Conservation (phyloP, 2,329 filamentous ascomycete genomes). For the Neonectria hederae region DNA sequence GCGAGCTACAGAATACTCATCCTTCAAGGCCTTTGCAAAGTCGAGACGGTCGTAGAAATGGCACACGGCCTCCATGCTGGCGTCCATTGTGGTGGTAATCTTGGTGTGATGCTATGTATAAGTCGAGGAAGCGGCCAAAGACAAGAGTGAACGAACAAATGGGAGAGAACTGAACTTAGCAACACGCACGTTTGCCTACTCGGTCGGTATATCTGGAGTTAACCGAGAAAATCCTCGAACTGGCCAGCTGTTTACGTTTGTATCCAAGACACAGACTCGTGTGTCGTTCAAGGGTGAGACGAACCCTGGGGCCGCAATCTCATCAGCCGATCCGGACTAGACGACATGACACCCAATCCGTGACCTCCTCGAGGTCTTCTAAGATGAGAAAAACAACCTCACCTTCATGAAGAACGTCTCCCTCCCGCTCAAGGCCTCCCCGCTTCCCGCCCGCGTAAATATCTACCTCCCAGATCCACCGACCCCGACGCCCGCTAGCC, state of each 20-base stretch:
- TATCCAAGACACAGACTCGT: background rate
- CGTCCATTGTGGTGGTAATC: slow-evolving; percentile 26
- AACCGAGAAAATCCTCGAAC: background rate
- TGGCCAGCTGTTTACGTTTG: background rate
- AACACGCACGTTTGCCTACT: background rate
- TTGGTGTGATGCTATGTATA: background rate
- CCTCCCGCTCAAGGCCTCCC: slow-evolving; percentile 17
- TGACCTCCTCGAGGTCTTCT: slow-evolving; percentile 15
- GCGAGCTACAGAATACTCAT: slow-evolving; percentile 28
- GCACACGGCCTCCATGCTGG: slow-evolving; percentile 28
- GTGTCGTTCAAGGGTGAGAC: background rate
- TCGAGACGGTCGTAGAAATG: slow-evolving; percentile 28
- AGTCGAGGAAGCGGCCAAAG: background rate
- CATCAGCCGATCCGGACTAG: slow-evolving; percentile 6
- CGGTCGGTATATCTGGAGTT: background rate
- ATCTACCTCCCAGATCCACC: slow-evolving; percentile 49
- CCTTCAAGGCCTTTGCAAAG: slow-evolving; percentile 19
- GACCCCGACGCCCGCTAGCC: slow-evolving; percentile 13
- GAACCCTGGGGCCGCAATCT: background rate
- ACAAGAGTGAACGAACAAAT: background rate
- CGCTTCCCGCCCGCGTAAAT: slow-evolving; percentile 4
- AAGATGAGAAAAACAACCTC: slow-evolving; percentile 19
- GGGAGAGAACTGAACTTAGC: background rate
- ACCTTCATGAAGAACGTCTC: slow-evolving; percentile 24
- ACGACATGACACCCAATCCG: slow-evolving; percentile 15